Percentiles rank a stretch among this genome's conserved stretches.
phyloP scores from a whole-genome alignment of 768 basidiomycete genomes.

The Gymnopilus junonius region DNA sequence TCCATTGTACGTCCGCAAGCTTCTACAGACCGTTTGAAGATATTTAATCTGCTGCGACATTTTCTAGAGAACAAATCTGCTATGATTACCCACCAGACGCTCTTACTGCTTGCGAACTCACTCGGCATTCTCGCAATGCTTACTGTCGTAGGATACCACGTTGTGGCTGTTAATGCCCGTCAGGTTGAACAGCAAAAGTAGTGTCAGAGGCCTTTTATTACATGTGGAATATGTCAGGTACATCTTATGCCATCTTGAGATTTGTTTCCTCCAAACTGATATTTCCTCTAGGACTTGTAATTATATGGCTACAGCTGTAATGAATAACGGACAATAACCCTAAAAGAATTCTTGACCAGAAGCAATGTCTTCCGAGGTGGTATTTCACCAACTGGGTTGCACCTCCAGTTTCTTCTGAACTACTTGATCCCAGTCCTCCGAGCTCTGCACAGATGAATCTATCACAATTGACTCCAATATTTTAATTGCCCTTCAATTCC shows the following conservation, averaged over 20 bases:
- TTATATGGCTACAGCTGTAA: no score
- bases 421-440: not conserved
- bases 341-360: not conserved
- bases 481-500: not conserved
- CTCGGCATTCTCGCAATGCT: slow-evolving; percentile 89
- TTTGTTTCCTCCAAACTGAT: not conserved
- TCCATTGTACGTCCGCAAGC: not conserved
- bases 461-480: not conserved
- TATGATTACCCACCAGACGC: slow-evolving; percentile 83
- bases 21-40: not conserved
- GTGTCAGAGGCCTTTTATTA: slow-evolving; percentile 3
- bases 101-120: slow-evolving; percentile 81
- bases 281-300: not conserved
- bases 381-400: not conserved
- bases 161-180: slow-evolving; percentile 80
- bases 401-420: not conserved
- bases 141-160: slow-evolving; percentile 87
- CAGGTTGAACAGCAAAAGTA: slow-evolving; percentile 33
- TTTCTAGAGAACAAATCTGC: slow-evolving; percentile 8
- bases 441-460: not conserved
- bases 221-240: not conserved
- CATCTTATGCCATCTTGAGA: not conserved
- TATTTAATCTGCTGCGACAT: not conserved
- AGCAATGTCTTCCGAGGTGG: no score
- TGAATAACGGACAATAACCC: not conserved